Evolutionary conservation across 306 rosid genomes (phyloP), one percentile per base, ranked within the genome.

Genomic region (Citrullus colocynthis): DNA sequence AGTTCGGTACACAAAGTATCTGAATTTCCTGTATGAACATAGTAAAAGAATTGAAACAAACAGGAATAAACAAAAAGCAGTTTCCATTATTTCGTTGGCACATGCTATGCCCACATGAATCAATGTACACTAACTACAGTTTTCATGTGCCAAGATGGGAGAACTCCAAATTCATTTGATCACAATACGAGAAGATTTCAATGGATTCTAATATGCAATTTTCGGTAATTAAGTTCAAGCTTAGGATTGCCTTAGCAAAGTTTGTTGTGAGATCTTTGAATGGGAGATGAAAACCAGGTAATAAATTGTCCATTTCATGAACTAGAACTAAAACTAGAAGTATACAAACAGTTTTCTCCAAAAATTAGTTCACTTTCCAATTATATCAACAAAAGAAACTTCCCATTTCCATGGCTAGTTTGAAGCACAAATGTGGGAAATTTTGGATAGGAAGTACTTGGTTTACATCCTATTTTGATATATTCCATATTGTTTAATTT

Each of bases 1-100:
- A 94, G 91, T 77, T 94, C 98, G 6, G 97, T 87, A 21, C 96
- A 97, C 82, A 94, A 55, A 6, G 88, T 28, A 84, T 94, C 97
- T 58, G 87, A 83, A 81, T 89, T 92, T 30, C 98, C 98, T 91
- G 82, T 75, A 66, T 6, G 78, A 77, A 83, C 30, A 71, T 63
- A 11, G 13, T 41, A 81, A 57, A 20, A 34, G 10, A 75, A 57
- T 75, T n/a, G 52, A 36, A 37, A 24, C 28, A 36, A 49, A 55
- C 60, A 52, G 24, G 34, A 63, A 32, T 4, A 32, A 48, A 16
- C 70, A 63, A 30, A 63, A 2, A 34, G 67, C n/a, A 61, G 9
- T 61, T 39, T 61, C 67, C 41, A 30, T 30, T 30, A 30, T 30
- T 30, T 60, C 65, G 13, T 4, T 18, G 37, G 62, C 61, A 15